Evolutionary conservation across 352 stramenopile species (phyloP), one percentile per base, ranked within the genome.

Genomic region (Globisporangium canariense): DNA sequence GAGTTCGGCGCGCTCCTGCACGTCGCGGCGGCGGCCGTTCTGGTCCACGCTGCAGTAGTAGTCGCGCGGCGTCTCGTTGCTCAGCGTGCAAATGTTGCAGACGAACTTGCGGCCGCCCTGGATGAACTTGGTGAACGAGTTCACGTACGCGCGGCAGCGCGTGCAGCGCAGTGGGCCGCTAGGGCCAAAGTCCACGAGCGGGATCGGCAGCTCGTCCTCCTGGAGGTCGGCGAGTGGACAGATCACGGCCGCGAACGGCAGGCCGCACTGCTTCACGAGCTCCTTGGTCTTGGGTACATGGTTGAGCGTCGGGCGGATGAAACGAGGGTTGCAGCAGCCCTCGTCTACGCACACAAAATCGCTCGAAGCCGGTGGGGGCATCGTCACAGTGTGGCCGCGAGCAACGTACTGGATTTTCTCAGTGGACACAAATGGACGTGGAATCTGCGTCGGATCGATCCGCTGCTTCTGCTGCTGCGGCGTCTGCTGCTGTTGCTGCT

Each of bases 11-110:
- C 88, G 86, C 59, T 93, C 79, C 53, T 91, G 73, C 49, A 90
- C 83, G 58, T 96, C 88, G 36, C 86, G 86, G 3, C 88, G 88
- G 10, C 81, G 85, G 36, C 88, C 88, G 46, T 92, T 89, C 67
- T 93, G 86, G 66, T 97, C 89, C 68, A 94, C 81, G 53, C 76
- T 88, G 79, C 88, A 93, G 66, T 95, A 92, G 65, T 96, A 97
- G 49, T 94, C 82, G 0, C 84, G 79, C 10, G 88, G 86, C 6
- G 87, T 91, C 62, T 95, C 81, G 70, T 96, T 96, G 64, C 84
- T 68, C 4, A 94, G 78, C 59, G 78, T 74, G 64, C 89, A 97
- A 63, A 97, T 91, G 73, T 96, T 96, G 78, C 89, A 97, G 30
- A 92, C 81, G 65, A 94, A 97, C 66, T 91, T 90, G 65, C 81